Base-by-base conservation (phyloP, 306 rosid genomes). In the Sesbania bispinosa region DNA sequence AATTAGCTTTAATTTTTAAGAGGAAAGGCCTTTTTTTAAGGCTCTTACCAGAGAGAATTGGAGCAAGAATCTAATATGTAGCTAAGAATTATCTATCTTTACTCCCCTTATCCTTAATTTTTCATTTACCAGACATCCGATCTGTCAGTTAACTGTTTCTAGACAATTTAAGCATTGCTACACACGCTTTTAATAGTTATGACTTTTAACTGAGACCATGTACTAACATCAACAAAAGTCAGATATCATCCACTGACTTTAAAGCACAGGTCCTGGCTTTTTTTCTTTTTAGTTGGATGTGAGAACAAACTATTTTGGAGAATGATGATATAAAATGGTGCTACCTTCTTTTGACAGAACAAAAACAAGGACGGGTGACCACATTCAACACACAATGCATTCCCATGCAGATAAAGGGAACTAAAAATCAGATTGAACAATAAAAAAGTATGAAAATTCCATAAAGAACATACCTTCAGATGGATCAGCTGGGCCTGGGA, bases 401-500 rank as follows among this genome's bases (percentile, higher is more conserved):
- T n/a, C n/a, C 14, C 6, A 51, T 33, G 10, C 10, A 24, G 55
- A 21, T 29, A 66, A n/a, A 73, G 14, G 16, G 60, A 29, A 77
- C 67, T 42, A 61, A 74, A 45, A 27, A 35, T 45, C 51, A 67
- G 61, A 50, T 38, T 8, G n/a, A n/a, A n/a, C n/a, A 55, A 69
- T 51, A 64, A 3, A 45, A 41, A 55, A 55, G 42, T 18, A 42
- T 27, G 64, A 60, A 33, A 67, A 50, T 7, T 33, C 50, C 54
- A 58, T 52, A 23, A 54, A 63, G 42, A 71, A 83, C 87, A 48
- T 30, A 94, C 98, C 98, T 90, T 83, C 85, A 45, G 80, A 69
- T 77, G 88, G 58, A 83, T 85, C 84, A 13, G 66, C 50, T 10
- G 84, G 65, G 55, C 69, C 90, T 62, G 91, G 89, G 15, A 65